Evolutionary conservation across 176 grass and related monocot species (phyloP).

Genomic region (Cymbopogon citratus): DNA sequence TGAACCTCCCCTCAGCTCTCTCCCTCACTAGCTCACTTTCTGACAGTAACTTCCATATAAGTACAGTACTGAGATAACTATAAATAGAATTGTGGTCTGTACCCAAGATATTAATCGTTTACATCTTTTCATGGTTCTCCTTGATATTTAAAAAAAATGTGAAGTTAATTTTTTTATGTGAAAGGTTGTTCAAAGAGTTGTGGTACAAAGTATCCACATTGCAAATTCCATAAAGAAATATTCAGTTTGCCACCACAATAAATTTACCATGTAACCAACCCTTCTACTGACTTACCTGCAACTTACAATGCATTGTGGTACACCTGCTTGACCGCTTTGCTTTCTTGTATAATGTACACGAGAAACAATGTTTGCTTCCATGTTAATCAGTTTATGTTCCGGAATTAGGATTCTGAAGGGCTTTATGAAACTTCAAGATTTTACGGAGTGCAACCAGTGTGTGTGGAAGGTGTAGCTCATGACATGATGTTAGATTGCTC

Average conservation of each 20-base stretch:
- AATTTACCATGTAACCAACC: background rate
- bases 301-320: background rate
- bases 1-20: background rate
- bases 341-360: background rate
- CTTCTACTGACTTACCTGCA: background rate
- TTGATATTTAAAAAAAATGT: background rate
- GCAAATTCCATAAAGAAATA: background rate
- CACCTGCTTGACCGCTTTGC: background rate
- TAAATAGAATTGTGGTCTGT: background rate
- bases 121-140: background rate
- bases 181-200: background rate
- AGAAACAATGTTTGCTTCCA: background rate
- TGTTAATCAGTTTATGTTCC: slow-evolving; percentile 5
- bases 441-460: slow-evolving; percentile 56
- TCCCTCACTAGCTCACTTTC: background rate
- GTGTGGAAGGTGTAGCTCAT: slow-evolving; percentile 69
- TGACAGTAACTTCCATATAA: background rate
- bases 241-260: background rate
- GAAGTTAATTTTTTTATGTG: background rate
- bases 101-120: background rate
- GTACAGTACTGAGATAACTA: background rate
- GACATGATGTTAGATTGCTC: slow-evolving; percentile 91
- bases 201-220: background rate
- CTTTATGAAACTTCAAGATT: slow-evolving; percentile 76
- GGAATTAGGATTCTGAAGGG: slow-evolving; percentile 62